Conservation (phyloP, 2,329 filamentous ascomycete species). For the Podosphaera xanthii region DNA sequence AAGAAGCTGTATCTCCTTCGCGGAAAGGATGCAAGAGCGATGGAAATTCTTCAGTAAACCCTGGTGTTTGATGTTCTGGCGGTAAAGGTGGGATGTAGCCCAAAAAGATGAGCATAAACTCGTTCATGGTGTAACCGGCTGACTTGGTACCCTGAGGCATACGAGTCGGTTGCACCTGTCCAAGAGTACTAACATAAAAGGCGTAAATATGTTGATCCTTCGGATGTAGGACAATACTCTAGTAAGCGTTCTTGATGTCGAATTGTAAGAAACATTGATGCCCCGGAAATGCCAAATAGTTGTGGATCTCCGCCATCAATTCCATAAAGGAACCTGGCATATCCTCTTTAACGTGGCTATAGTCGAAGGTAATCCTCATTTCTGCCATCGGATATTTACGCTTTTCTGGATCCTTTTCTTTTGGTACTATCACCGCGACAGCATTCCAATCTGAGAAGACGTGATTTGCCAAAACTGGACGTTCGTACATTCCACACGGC, state of each 20-base stretch:
- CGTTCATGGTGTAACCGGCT: neutral
- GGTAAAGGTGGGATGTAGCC: neutral
- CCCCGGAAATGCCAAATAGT: neutral
- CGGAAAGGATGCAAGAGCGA: neutral
- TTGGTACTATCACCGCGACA: neutral
- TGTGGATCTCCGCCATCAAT: too few species aligned
- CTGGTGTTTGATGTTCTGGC: neutral
- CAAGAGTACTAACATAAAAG: neutral
- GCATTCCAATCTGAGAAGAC: neutral
- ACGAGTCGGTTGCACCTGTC: neutral
- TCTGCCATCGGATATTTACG: neutral
- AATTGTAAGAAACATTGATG: neutral
- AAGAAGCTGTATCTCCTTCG: neutral
- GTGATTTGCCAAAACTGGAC: neutral
- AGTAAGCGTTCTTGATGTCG: neutral
- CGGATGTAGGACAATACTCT: neutral
- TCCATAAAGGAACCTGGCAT: too few species aligned
- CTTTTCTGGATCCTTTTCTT: neutral
- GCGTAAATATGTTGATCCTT: neutral
- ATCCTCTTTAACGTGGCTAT: too few species aligned
- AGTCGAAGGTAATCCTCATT: neutral
- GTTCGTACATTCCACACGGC: neutral
- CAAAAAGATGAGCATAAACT: neutral
- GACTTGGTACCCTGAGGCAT: neutral
- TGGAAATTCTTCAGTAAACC: neutral